Evolutionary conservation across 768 basidiomycete species (phyloP).

Genomic region (Boletus vinaceobasis): DNA sequence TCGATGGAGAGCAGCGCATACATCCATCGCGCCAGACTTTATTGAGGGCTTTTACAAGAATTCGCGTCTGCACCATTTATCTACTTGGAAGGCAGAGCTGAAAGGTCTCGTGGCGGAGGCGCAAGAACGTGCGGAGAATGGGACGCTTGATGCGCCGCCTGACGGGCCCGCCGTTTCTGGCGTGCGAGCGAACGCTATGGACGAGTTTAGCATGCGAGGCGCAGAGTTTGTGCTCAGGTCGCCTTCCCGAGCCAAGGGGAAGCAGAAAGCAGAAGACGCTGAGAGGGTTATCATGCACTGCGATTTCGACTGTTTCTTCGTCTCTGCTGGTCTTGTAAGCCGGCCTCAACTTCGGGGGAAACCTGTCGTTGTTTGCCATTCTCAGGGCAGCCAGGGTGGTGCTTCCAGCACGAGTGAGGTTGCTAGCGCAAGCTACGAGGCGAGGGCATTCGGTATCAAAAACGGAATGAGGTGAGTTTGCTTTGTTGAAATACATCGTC

Average conservation of each 20-base stretch:
- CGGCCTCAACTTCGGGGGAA: slow-evolving; percentile 82
- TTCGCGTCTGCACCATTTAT: slow-evolving; percentile 88
- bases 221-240: slow-evolving; percentile 48
- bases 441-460: slow-evolving; percentile 79
- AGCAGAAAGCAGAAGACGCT: slow-evolving; percentile 45
- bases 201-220: slow-evolving; percentile 50
- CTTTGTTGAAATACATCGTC: background rate
- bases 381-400: slow-evolving; percentile 72
- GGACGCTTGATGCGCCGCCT: slow-evolving; percentile 11
- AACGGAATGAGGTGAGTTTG: slow-evolving; percentile 87
- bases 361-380: slow-evolving; percentile 94
- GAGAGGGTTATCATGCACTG: slow-evolving; percentile 84
- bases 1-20: slow-evolving; percentile 85
- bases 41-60: slow-evolving; percentile 82
- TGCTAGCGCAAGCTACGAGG: slow-evolving; percentile 93
- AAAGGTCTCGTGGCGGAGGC: slow-evolving; percentile 76
- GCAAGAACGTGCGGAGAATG: slow-evolving; percentile 62
- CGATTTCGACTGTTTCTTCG: slow-evolving; percentile 97
- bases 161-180: background rate
- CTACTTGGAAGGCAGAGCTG: slow-evolving; percentile 90
- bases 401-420: slow-evolving; percentile 87
- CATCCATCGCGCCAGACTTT: slow-evolving; percentile 81
- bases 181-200: background rate
- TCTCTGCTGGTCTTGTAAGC: slow-evolving; percentile 79
- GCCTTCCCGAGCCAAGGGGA: slow-evolving; percentile 48